Conservation (phyloP, 2,329 filamentous ascomycete species). For the Curvularia hawaiiensis region DNA sequence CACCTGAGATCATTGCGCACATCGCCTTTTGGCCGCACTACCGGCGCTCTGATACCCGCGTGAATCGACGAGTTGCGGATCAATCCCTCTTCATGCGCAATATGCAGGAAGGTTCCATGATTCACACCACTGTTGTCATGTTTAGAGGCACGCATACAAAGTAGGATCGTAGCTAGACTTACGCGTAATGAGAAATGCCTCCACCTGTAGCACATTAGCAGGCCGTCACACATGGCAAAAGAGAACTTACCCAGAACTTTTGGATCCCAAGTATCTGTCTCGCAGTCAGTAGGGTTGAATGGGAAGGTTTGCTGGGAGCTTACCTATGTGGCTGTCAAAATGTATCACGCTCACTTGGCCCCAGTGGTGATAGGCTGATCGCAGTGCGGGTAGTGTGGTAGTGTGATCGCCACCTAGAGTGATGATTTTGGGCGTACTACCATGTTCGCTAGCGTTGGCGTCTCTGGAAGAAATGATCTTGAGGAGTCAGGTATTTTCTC, state of each 20-base stretch:
- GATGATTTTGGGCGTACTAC: constrained; percentile 56
- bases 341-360: constrained; percentile 63
- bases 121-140: constrained; percentile 53
- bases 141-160: constrained; percentile 6
- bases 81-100: constrained; percentile 66
- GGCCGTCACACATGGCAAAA: background rate
- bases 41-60: constrained; percentile 64
- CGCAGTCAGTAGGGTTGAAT: background rate
- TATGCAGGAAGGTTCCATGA: constrained; percentile 66
- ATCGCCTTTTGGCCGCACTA: constrained; percentile 57
- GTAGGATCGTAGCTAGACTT: constrained; percentile 31
- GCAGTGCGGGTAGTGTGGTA: constrained; percentile 58
- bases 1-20: constrained; percentile 62
- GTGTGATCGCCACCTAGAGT: constrained; percentile 63
- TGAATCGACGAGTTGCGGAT: constrained; percentile 65
- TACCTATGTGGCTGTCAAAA: constrained; percentile 60
- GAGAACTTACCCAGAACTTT: constrained; percentile 53
- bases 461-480: constrained; percentile 54
- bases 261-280: constrained; percentile 61
- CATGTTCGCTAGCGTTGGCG: constrained; percentile 51
- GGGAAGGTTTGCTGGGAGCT: background rate
- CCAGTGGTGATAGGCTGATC: constrained; percentile 58
- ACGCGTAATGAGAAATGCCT: constrained; percentile 65
- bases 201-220: constrained; percentile 50
- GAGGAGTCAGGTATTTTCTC: constrained; percentile 1